Percentiles rank a stretch among this genome's conserved stretches.
Evolutionary conservation across 1,284 basidiomycete species (phyloP).

Genomic region (Lignosus rhinocerotis): DNA sequence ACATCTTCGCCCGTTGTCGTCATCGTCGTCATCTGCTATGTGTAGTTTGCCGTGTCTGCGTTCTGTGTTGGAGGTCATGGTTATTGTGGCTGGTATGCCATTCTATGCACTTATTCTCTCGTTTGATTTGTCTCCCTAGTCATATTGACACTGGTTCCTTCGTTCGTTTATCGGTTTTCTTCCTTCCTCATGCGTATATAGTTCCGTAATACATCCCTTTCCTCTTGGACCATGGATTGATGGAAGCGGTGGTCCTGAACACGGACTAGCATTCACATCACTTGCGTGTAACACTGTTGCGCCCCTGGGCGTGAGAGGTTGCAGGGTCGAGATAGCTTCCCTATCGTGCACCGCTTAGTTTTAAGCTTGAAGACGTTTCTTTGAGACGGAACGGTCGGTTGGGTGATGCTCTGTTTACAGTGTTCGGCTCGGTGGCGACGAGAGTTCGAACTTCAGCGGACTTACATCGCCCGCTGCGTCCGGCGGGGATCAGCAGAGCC

Average conservation of each 20-base stretch:
- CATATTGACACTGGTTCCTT: neutral
- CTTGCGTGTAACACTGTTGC: too few species aligned
- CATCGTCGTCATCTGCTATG: neutral
- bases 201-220: conserved; percentile 1
- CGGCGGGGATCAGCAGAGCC: too few species aligned
- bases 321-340: too few species aligned
- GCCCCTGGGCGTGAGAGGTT: too few species aligned
- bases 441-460: too few species aligned
- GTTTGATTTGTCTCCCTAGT: neutral
- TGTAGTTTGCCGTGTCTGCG: neutral
- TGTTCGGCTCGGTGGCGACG: too few species aligned
- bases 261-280: too few species aligned
- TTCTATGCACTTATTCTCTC: neutral
- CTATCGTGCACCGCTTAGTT: too few species aligned
- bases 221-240: neutral
- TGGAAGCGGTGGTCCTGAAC: neutral
- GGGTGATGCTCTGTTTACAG: too few species aligned
- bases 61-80: neutral
- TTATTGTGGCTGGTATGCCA: conserved; percentile 3
- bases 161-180: neutral
- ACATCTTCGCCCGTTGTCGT: neutral
- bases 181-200: conserved; percentile 2
- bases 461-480: too few species aligned
- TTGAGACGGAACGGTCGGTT: too few species aligned
- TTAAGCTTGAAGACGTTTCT: too few species aligned